Evolutionary conservation across 257 asterid genomes (phyloP).

Genomic region (Coffea canephora): DNA sequence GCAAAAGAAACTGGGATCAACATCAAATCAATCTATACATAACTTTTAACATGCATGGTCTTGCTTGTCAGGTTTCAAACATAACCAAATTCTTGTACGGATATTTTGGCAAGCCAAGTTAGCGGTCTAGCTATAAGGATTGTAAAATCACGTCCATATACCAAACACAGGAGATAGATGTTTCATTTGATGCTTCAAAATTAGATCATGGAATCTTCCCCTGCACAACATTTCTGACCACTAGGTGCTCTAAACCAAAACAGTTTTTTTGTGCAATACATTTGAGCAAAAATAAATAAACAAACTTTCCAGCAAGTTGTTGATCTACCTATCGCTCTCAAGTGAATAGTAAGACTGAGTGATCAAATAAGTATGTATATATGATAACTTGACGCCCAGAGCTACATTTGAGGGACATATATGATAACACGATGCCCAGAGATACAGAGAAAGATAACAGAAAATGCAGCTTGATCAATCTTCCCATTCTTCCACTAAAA

Average conservation of each 20-base stretch:
- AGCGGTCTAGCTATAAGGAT: not conserved
- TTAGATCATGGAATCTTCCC: not conserved
- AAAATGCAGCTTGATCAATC: not conserved
- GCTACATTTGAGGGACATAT: too few species aligned
- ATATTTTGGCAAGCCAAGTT: not conserved
- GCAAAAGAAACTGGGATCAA: conserved; percentile 4
- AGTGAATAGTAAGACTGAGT: not conserved
- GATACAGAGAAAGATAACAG: not conserved
- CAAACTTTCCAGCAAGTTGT: not conserved
- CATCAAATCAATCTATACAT: not conserved
- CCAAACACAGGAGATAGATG: not conserved
- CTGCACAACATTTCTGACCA: not conserved
- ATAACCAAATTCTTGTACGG: not conserved
- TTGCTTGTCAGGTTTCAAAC: not conserved
- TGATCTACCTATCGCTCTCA: not conserved
- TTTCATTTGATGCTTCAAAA: not conserved
- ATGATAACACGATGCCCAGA: not conserved
- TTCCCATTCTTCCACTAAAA: not conserved
- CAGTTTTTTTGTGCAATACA: not conserved
- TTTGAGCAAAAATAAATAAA: not conserved
- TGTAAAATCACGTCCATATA: not conserved
- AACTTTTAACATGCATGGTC: not conserved
- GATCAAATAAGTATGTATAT: not conserved
- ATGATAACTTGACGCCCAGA: not conserved
- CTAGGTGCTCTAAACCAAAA: not conserved